Evolutionary conservation across 371 early-diverging fungal species (phyloP), one percentile per base, ranked within the genome.

Genomic region (Mortierella sp.): DNA sequence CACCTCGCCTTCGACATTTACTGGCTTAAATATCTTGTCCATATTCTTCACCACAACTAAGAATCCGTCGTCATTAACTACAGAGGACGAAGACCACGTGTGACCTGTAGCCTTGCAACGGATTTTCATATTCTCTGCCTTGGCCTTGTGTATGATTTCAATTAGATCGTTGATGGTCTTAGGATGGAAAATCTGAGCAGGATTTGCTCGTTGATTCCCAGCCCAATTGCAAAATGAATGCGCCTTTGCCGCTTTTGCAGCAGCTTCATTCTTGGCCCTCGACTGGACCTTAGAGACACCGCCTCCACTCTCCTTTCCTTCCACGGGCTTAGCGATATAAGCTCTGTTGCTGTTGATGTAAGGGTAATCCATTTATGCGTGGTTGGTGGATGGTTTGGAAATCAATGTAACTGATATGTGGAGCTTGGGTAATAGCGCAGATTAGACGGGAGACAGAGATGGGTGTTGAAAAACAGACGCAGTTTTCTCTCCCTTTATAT

Each of bases 21-120:
- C 72, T 9, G 72, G 77, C 3, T 47, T 58, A 58, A 28, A 58
- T 57, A 77, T 72, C 70, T 75, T 76, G 57, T 55, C 50, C 75
- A 84, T 44, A 31, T 57, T 44, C 16, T 65, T 63, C 26, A 81
- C 50, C 44, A 75, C 47, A 21, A 81, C 73, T 9, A 84, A 72
- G 76, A 74, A 84, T 1, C 70, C 82, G 24, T 72, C 77, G 21
- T 71, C 72, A 57, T 73, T 73, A 24, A 75, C 78, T 5, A 75
- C 71, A 3, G 72, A 72, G 28, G 75, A n/a, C 4, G 76, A 52
- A 60, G 72, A 75, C 82, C 81, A 84, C 26, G 74, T 78, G 70
- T 81, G 85, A 19, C 85, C 85, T 21, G 70, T 34, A 48, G 54
- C 81, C 24, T 68, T 76, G 73, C 85, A 84, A 24, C 85, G 81